phyloP scores from a whole-genome alignment of 768 basidiomycete species.

The Dentipellis sp. region DNA sequence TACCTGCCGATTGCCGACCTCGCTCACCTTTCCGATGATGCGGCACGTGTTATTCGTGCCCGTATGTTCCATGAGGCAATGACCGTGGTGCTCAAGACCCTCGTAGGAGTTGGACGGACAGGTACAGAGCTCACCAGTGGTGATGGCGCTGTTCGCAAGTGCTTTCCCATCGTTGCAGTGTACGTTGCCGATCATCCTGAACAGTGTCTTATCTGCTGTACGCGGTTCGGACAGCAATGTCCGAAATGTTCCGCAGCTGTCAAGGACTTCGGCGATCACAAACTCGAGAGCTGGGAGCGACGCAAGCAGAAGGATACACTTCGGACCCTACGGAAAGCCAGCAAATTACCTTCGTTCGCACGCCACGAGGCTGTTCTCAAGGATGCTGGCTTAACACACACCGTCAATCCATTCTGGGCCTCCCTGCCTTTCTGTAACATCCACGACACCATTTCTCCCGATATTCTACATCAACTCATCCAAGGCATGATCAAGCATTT shows the following conservation, averaged over 20 bases:
- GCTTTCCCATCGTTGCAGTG: constrained; percentile 14
- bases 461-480: neutral
- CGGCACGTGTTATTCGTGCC: neutral
- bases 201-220: constrained; percentile 14
- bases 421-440: constrained; percentile 14
- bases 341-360: no score
- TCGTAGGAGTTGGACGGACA: constrained; percentile 4
- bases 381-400: neutral
- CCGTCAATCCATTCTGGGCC: constrained; percentile 13
- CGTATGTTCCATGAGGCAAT: constrained; percentile 16
- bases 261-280: no score
- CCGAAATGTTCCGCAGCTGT: no score
- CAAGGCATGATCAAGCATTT: constrained; percentile 11
- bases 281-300: no score
- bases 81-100: constrained; percentile 2
- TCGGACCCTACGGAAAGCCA: no score
- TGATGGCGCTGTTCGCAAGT: constrained; percentile 8
- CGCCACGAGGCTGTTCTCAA: neutral
- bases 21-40: constrained; percentile 1
- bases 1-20: constrained; percentile 17
- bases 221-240: neutral
- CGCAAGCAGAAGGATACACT: no score
- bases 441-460: constrained; percentile 10
- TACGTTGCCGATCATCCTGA: constrained; percentile 18
- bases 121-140: constrained; percentile 14